phyloP scores from a whole-genome alignment of 805 yeast genomes.

The Metschnikowia baotianmanensis region DNA sequence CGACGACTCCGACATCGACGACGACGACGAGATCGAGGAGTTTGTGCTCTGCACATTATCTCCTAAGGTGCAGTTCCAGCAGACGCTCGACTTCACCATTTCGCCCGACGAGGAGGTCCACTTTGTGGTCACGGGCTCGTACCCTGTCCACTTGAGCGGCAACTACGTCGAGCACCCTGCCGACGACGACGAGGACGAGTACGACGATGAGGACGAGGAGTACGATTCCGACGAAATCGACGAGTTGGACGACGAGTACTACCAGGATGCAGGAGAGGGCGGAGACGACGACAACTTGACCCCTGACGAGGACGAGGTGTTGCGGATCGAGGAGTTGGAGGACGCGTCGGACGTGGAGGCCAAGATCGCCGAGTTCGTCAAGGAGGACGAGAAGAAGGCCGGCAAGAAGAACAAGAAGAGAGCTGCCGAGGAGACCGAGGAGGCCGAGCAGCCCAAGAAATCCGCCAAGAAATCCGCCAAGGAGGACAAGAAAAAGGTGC shows the following conservation, averaged over 20 bases:
- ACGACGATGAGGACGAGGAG: constrained; percentile 54
- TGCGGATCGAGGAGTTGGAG: constrained; percentile 61
- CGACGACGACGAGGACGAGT: constrained; percentile 43
- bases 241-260: constrained; percentile 38
- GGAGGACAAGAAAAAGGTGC: constrained; percentile 65
- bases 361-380: constrained; percentile 72
- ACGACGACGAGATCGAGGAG: constrained; percentile 78
- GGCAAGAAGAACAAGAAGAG: constrained; percentile 29
- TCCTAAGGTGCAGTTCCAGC: constrained; percentile 84
- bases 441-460: constrained; percentile 16
- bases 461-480: constrained; percentile 40
- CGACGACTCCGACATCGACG: constrained; percentile 57
- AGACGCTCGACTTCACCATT: constrained; percentile 84
- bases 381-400: constrained; percentile 42
- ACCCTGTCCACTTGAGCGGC: constrained; percentile 89
- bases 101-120: constrained; percentile 91
- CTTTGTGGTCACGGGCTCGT: constrained; percentile 95
- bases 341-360: constrained; percentile 68
- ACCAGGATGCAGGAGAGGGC: constrained; percentile 43
- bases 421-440: constrained; percentile 32
- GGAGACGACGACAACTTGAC: constrained; percentile 62
- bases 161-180: constrained; percentile 96
- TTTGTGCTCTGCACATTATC: constrained; percentile 85
- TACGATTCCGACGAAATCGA: constrained; percentile 25
- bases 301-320: constrained; percentile 72